Conservation (phyloP, 2,329 filamentous ascomycete species). For the Fonsecaea multimorphosa region DNA sequence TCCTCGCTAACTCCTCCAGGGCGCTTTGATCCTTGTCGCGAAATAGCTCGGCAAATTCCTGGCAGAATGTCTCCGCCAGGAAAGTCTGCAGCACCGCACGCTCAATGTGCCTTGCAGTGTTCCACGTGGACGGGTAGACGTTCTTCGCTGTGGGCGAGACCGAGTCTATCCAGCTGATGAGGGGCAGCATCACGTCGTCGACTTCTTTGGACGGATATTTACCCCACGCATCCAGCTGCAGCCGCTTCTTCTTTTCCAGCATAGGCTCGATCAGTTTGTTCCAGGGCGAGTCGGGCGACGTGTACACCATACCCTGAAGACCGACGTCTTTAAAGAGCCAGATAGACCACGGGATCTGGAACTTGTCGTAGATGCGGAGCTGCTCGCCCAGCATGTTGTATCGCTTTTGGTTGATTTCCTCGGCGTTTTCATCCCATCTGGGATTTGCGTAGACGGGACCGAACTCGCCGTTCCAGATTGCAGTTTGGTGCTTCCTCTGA, state of each 20-base stretch:
- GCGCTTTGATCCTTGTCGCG: slow-evolving; percentile 57
- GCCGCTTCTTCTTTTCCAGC: slow-evolving; percentile 60
- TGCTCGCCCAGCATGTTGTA: slow-evolving; percentile 57
- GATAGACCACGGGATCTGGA: slow-evolving; percentile 64
- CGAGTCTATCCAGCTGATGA: slow-evolving; percentile 38
- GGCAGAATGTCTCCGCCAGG: slow-evolving; percentile 58
- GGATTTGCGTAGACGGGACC: slow-evolving; percentile 50
- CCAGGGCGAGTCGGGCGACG: slow-evolving; percentile 55
- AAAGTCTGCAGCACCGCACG: slow-evolving; percentile 56
- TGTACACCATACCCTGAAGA: slow-evolving; percentile 62
- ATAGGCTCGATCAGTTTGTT: slow-evolving; percentile 60
- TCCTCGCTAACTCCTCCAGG: slow-evolving; percentile 61
- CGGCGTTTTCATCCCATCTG: slow-evolving; percentile 33
- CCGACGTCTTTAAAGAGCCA: slow-evolving; percentile 67
- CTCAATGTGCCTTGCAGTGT: slow-evolving; percentile 55
- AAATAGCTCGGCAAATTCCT: slow-evolving; percentile 64
- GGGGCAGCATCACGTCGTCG: slow-evolving; percentile 49
- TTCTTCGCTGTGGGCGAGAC: slow-evolving; percentile 36
- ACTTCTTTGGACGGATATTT: slow-evolving; percentile 51
- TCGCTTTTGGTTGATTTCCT: slow-evolving; percentile 46
- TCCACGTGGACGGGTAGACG: slow-evolving; percentile 59
- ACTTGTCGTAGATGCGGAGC: slow-evolving; percentile 59
- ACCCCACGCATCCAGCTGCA: slow-evolving; percentile 65
- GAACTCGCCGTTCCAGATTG: slow-evolving; percentile 63
- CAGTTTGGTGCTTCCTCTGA: slow-evolving; percentile 50